Base-by-base conservation (phyloP, 2,329 filamentous ascomycete genomes). In the Colletotrichum sp. region DNA sequence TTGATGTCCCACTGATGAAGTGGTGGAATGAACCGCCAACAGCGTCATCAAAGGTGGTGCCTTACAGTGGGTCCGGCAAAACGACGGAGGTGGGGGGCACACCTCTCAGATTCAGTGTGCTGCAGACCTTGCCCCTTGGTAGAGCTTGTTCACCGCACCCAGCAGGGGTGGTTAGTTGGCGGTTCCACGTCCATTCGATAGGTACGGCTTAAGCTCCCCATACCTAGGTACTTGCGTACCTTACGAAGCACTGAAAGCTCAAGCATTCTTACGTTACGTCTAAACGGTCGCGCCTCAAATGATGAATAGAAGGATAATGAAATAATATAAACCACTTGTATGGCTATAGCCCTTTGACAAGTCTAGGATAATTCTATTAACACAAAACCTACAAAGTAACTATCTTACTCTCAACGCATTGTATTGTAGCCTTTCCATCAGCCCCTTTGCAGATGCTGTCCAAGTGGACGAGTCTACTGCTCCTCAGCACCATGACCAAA, bases 21-120 rank as follows among this genome's bases (percentile, higher is more conserved):
- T 68, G 63, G 43, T 52, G n/a, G 43, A 68, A 76, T 43, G 38
- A 7, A 61, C 71, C 36, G 36, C 26, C 58, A 65, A 59, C 71
- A 76, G 65, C 74, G 74, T 76, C 74, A 76, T 76, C 74, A 74
- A 58, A 74, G 74, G 65, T 74, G 74, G 62, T 78, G 77, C 76
- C 77, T 78, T 77, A 59, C 21, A 66, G 62, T 73, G 74, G 72
- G 71, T 18, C 75, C 71, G 77, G 77, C 48, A 77, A 72, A 75
- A 77, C 66, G 43, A 67, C 73, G 69, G 76, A 63, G 58, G 71
- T 56, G 61, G 13, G 24, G 34, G 65, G 69, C 43, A 75, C 48
- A 58, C 30, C 68, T 74, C 43, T 21, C 43, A 52, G n/a, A 52
- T 21, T 13, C 43, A 21, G 43, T 7, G 43, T 52, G 36, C 55